These are phyloP conservation scores for Cercospora janseana DNA, from an alignment of 2,329 filamentous ascomycete species.

Conservation along the genomic window DNA sequence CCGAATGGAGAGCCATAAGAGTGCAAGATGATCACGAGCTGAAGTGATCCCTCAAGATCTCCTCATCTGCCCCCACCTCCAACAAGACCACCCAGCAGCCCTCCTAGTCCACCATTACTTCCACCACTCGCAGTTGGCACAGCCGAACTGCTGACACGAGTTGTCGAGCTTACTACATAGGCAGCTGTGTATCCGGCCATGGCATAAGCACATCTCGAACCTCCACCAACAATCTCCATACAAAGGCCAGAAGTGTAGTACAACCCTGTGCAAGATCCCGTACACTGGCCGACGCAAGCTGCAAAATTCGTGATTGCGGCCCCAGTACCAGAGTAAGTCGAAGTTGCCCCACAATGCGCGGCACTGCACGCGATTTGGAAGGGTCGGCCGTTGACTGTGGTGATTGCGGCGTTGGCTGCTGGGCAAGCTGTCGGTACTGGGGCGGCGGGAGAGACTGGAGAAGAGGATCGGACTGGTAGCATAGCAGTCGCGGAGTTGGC, in stretches of 20 bases:
- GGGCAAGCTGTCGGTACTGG: not conserved
- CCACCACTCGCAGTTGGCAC: too few relatives aligned
- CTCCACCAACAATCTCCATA: slow-evolving; percentile 1
- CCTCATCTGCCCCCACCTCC: too few relatives aligned
- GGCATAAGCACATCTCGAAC: not conserved
- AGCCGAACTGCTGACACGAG: too few relatives aligned
- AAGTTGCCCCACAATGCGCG: not conserved
- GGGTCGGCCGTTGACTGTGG: not conserved
- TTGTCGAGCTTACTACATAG: not conserved
- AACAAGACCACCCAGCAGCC: too few relatives aligned
- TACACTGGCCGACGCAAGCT: slow-evolving; percentile 6
- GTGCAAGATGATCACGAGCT: too few relatives aligned
- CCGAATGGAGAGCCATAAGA: too few relatives aligned
- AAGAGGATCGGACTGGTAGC: not conserved
- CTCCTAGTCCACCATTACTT: too few relatives aligned
- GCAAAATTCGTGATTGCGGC: slow-evolving; percentile 7
- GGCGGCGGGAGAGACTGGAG: not conserved
- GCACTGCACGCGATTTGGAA: not conserved
- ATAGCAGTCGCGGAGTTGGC: not conserved
- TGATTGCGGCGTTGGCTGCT: not conserved
- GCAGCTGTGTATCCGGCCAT: not conserved
- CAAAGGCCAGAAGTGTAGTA: slow-evolving; percentile 4
- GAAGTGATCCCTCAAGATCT: too few relatives aligned
- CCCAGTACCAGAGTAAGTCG: not conserved
- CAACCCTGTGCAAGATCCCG: not conserved